A percentile compares a stretch with the other conserved stretches of the same genome.
phyloP scores from a whole-genome alignment of 2,329 filamentous ascomycete genomes.

The Ophiosphaerella korrae region DNA sequence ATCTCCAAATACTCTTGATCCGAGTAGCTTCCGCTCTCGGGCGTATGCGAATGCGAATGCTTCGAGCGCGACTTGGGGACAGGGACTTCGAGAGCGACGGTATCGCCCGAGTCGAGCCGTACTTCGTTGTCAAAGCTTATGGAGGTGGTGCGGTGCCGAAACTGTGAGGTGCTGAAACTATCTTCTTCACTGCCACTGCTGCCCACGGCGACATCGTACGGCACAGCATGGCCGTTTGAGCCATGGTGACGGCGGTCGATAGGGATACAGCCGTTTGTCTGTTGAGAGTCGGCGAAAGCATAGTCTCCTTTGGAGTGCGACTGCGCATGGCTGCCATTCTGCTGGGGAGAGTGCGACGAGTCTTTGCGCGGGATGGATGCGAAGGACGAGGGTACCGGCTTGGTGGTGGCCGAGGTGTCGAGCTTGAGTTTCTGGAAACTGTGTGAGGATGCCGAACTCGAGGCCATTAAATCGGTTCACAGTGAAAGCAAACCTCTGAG shows the following conservation, averaged over 20 bases:
- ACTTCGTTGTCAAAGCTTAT: conserved; percentile 50
- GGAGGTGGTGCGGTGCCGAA: conserved; percentile 43
- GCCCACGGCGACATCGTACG: conserved; percentile 30
- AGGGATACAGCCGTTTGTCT: conserved; percentile 19
- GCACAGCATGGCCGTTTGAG: conserved; percentile 18
- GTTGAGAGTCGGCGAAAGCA: conserved; percentile 22
- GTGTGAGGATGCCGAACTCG: conserved; percentile 46
- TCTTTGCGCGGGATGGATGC: conserved; percentile 42
- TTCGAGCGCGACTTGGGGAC: conserved; percentile 38
- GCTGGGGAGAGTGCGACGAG: conserved; percentile 27
- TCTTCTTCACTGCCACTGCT: conserved; percentile 34
- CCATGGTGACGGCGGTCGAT: conserved; percentile 21
- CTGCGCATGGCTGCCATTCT: conserved; percentile 27
- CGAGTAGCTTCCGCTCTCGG: conserved; percentile 37
- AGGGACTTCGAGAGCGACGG: conserved; percentile 45
- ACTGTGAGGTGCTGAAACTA: conserved; percentile 30
- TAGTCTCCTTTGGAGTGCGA: conserved; percentile 28
- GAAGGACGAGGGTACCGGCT: conserved; percentile 44
- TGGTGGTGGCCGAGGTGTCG: conserved; percentile 43
- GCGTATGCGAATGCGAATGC: conserved; percentile 25
- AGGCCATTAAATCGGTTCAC: conserved; percentile 47
- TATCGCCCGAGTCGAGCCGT: conserved; percentile 48
- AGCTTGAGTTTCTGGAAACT: conserved; percentile 51
- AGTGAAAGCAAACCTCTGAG: conserved; percentile 41
- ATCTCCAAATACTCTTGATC: conserved; percentile 42